A percentile compares a stretch with the other conserved stretches of the same genome.
phyloP scores from a whole-genome alignment of 1,284 basidiomycete species.

The Fomitopsis betulina region DNA sequence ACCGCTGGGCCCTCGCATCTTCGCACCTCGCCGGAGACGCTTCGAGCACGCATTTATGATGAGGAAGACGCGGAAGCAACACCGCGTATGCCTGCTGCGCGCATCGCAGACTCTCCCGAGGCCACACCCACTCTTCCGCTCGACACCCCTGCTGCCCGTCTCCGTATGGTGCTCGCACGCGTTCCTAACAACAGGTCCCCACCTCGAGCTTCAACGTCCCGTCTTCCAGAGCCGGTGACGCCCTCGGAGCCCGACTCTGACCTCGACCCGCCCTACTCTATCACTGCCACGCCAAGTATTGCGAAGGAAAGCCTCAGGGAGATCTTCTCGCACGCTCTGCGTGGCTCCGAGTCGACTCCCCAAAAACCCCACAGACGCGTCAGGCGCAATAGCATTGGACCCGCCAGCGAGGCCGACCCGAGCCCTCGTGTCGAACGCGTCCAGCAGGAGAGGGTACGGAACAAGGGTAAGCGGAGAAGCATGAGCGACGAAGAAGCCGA shows the following conservation, averaged over 20 bases:
- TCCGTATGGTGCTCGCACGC: constrained; percentile 52
- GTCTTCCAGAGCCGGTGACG: constrained; percentile 28
- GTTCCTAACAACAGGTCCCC: constrained; percentile 28
- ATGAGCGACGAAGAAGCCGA: constrained; percentile 68
- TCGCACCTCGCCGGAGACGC: constrained; percentile 21
- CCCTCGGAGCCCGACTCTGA: constrained; percentile 59
- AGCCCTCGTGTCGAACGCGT: constrained; percentile 42
- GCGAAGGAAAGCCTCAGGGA: constrained; percentile 55
- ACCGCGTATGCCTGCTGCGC: constrained; percentile 35
- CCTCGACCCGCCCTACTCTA: constrained; percentile 43
- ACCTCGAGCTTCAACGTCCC: constrained; percentile 28
- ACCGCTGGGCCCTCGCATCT: constrained; percentile 28
- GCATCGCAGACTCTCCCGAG: constrained; percentile 22
- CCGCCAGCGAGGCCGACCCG: constrained; percentile 51
- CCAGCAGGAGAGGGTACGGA: constrained; percentile 37
- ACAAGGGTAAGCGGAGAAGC: constrained; percentile 51
- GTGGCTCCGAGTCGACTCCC: constrained; percentile 59
- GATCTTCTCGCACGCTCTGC: constrained; percentile 58
- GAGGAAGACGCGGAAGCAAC: constrained; percentile 45
- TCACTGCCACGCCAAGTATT: constrained; percentile 39
- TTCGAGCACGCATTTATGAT: constrained; percentile 31
- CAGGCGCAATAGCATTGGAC: constrained; percentile 55
- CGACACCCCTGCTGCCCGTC: constrained; percentile 45
- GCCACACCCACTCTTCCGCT: constrained; percentile 18
- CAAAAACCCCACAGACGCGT: constrained; percentile 33